Evolutionary conservation across 2,329 filamentous ascomycete species (phyloP), one percentile per base, ranked within the genome.

Genomic region (Leptographium wingfieldii): DNA sequence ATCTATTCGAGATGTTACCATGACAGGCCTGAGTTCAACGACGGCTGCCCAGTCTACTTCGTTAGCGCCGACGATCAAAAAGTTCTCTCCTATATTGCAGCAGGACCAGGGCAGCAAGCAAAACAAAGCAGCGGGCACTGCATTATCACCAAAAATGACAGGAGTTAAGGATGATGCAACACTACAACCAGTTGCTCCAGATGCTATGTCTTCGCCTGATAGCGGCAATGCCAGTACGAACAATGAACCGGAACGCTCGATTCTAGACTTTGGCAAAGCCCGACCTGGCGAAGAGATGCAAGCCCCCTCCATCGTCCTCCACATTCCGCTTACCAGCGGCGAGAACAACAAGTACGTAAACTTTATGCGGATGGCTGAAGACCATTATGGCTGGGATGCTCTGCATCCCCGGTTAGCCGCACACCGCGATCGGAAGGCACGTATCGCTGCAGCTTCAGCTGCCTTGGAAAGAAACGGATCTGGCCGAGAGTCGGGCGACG

Each of bases 361-460:
- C 71, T 96, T 97, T 65, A 92, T 92, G 68, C 89, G 90, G 53
- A 80, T 97, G 73, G 94, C 95, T 12, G 90, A 96, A 72, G 91
- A 95, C 64, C 88, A 87, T 63, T 97, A 96, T 70, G 94, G 94
- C 29, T 96, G 92, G 79, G 91, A 95, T 63, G 94, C 92, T 0
- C 79, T 97, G 43, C 92, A 97, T 70, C 94, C 94, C 35, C 87
- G 92, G 9, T 80, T 95, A 35, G 94, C 94, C 2, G 92, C 92
- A 38, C 90, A 94, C 64, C 86, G 89, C 64, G 90, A 95, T 67
- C 87, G 90, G 59, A 86, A 95, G 66, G 87, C 90, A 22, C 87
- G 91, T 60, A 92, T 96, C 58, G 91, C 90, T 5, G 91, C 90
- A 5, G 91, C 90, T 0, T 87, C 89, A n/a, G 90, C 90, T 1